Percentiles rank a stretch among this genome's conserved stretches.
Evolutionary conservation across 2,329 filamentous ascomycete species (phyloP).

Genomic region (Basipetospora chlamydospora): DNA sequence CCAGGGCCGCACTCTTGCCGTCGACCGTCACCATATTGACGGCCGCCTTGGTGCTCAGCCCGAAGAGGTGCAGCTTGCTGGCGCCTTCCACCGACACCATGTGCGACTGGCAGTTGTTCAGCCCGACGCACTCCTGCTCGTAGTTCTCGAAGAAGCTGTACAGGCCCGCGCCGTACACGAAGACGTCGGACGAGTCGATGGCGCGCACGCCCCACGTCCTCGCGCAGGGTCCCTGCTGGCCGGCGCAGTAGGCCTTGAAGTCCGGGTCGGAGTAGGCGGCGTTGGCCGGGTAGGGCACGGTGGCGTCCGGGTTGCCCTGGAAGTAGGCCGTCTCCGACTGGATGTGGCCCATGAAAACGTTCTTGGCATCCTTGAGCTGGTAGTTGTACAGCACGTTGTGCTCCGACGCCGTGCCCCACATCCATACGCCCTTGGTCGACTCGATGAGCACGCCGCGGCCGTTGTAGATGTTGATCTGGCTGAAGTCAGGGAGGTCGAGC

Average conservation of each 20-base stretch:
- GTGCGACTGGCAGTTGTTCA: constrained; percentile 63
- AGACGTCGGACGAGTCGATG: constrained; percentile 49
- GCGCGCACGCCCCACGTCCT: constrained; percentile 69
- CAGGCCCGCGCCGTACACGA: constrained; percentile 58
- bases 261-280: constrained; percentile 49
- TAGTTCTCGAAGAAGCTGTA: constrained; percentile 84
- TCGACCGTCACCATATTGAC: constrained; percentile 58
- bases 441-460: constrained; percentile 74
- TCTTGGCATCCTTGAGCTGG: constrained; percentile 61
- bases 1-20: constrained; percentile 35
- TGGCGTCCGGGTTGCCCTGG: constrained; percentile 67
- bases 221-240: constrained; percentile 45
- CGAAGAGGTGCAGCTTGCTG: constrained; percentile 47
- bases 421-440: constrained; percentile 59
- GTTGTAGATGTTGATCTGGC: constrained; percentile 78
- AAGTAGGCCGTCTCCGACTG: constrained; percentile 86
- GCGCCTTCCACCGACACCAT: constrained; percentile 61
- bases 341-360: constrained; percentile 70
- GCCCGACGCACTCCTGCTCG: constrained; percentile 50
- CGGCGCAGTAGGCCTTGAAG: constrained; percentile 44
- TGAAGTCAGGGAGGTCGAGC: constrained; percentile 58
- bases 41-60: constrained; percentile 59
- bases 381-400: constrained; percentile 67
- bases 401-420: constrained; percentile 62
- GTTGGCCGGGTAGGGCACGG: constrained; percentile 48